Evolutionary conservation across 2,329 filamentous ascomycete genomes (phyloP), one percentile per base, ranked within the genome.

Genomic region (Zopfia rhizophila): DNA sequence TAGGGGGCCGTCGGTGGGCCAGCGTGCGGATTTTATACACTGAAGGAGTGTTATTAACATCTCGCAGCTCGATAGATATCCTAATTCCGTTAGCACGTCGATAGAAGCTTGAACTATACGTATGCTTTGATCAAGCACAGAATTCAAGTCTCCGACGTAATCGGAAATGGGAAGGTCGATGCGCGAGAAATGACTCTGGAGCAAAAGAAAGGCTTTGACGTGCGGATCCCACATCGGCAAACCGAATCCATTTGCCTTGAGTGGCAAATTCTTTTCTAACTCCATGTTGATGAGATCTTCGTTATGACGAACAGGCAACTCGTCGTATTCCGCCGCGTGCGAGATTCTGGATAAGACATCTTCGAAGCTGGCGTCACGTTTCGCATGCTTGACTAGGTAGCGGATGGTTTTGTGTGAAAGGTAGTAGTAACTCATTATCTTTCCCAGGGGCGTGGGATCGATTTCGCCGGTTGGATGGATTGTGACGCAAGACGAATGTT

Each of bases 391-490:
- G 53, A 89, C 84, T 5, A 99, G 82, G 61, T 91, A 87, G 1
- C 94, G 89, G 61, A 99, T 91, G 0, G 94, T 99, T 73, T 89
- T 89, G 76, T 99, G 94, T 0, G 92, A 95, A 35, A 79, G 86
- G 68, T 99, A 99, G 80, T 99, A 99, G 79, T 97, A 99, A 70
- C 90, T 96, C 91, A 97, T 97, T 66, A 99, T 97, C 77, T 96
- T 97, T 62, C 94, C 94, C 5, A 97, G 82, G 0, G 93, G 87
- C 0, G 94, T 97, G 1, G 93, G 79, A 59, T 96, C 89, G 19
- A 99, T 86, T 58, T 96, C 89, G 30, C 93, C 93, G 55, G 94
- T 96, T 31, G 88, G 86, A 62, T 90, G 88, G 3, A 95, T 81
- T 13, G 87, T 81, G 12, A 96, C 85, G 75, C 94, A 99, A 41